Conservation (phyloP, 148 eudicot genomes). For the Persicaria maculosa region DNA sequence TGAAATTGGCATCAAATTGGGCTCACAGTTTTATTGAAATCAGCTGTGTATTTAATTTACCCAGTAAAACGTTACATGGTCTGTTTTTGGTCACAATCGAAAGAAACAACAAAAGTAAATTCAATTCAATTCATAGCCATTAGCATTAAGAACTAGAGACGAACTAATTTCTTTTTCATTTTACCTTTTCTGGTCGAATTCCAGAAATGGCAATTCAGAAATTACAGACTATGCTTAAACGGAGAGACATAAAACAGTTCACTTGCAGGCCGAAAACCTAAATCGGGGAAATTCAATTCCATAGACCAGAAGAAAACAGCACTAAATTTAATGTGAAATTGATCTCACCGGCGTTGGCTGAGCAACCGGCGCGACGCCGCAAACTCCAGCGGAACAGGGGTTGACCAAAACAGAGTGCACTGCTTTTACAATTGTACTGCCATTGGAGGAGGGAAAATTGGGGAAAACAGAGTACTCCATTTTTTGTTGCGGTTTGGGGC, state of each 20-base stretch:
- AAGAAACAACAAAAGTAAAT: neutral
- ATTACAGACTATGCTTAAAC: conserved; percentile 1
- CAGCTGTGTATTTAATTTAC: neutral
- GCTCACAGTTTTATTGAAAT: conserved; percentile 1
- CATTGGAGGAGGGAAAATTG: conserved; percentile 1
- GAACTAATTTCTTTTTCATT: no score
- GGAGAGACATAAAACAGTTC: neutral
- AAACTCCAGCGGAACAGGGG: neutral
- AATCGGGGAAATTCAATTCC: neutral
- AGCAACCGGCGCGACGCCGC: conserved; percentile 5
- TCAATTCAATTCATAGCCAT: neutral
- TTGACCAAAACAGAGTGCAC: neutral
- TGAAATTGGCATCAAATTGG: neutral
- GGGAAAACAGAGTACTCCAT: neutral
- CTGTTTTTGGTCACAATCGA: neutral
- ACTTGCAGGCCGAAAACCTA: neutral
- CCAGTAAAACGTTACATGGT: neutral
- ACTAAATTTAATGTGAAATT: neutral
- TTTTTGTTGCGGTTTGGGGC: neutral
- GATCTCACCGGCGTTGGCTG: neutral
- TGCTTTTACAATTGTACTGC: neutral
- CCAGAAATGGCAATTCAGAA: neutral
- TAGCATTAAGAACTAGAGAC: no score
- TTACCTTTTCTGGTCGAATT: no score
- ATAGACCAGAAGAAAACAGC: neutral